These are phyloP conservation scores for Ascochyta koolunga DNA, from an alignment of 2,329 filamentous ascomycete species.

Conservation along the genomic window DNA sequence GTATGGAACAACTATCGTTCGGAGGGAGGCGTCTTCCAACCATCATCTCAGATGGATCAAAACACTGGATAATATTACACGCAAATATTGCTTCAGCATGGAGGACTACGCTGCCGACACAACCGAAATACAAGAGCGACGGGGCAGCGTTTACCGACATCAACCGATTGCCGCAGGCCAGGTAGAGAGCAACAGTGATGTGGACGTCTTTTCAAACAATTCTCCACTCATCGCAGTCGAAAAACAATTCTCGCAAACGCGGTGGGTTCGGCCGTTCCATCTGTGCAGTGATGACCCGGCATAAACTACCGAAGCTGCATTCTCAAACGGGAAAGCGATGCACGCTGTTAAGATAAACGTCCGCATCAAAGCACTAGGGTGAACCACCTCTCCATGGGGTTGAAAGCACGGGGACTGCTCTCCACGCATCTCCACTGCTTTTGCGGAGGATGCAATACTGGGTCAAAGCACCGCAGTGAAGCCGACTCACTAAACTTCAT, in stretches of 20 bases:
- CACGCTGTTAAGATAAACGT: background rate
- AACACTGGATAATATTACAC: background rate
- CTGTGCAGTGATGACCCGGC: too few species aligned
- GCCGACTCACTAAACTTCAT: conserved; percentile 16
- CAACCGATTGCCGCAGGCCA: background rate
- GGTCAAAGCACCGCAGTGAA: conserved; percentile 13
- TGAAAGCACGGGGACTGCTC: conserved; percentile 15
- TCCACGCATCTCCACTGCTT: conserved; percentile 25
- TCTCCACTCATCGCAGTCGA: background rate
- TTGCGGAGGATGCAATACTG: conserved; percentile 16
- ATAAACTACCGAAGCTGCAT: too few species aligned
- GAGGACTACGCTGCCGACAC: background rate
- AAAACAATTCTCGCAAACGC: background rate
- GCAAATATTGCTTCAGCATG: background rate
- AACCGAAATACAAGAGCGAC: background rate
- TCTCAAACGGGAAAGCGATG: background rate
- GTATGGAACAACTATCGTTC: background rate
- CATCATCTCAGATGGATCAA: background rate
- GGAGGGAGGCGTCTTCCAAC: background rate
- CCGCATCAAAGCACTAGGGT: conserved; percentile 4
- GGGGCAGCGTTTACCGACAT: background rate
- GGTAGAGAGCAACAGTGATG: background rate
- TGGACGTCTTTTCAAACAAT: background rate
- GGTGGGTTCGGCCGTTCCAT: background rate
- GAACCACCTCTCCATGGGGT: conserved; percentile 15